These are phyloP conservation scores for Solanum hybrid DNA, from an alignment of 305 asterid genomes.

Conservation along the genomic window DNA sequence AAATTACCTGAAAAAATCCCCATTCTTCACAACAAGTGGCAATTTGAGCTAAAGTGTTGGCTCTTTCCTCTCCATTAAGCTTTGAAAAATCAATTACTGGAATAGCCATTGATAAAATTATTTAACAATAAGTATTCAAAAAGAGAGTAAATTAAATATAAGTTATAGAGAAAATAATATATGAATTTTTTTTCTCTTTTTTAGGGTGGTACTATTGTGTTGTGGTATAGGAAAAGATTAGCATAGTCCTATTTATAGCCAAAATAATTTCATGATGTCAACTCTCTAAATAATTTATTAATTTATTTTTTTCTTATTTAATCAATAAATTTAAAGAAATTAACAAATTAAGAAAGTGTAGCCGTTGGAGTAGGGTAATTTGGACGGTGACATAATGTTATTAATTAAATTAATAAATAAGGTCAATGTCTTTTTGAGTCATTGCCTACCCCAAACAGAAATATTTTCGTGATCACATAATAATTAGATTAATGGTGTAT, in stretches of 20 bases:
- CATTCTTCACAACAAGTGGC: slow-evolving; percentile 72
- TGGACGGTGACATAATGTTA: slow-evolving; percentile 43
- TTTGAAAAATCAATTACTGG: slow-evolving; percentile 83
- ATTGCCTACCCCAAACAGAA: slow-evolving; percentile 25
- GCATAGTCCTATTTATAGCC: slow-evolving; percentile 10
- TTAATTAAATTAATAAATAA: neutral
- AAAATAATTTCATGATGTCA: slow-evolving; percentile 4
- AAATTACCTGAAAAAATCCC: slow-evolving; percentile 78
- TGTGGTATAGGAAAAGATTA: neutral
- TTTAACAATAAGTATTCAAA: neutral
- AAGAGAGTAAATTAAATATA: neutral
- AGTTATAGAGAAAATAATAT: neutral
- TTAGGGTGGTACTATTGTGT: neutral
- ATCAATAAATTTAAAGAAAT: neutral
- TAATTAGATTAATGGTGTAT: neutral
- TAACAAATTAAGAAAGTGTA: slow-evolving; percentile 9
- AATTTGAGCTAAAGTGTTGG: slow-evolving; percentile 54
- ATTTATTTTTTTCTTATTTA: neutral
- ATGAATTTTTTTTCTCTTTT: too few species aligned
- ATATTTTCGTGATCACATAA: neutral
- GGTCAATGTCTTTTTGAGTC: slow-evolving; percentile 22
- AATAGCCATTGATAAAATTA: slow-evolving; percentile 48
- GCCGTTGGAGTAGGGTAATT: slow-evolving; percentile 28
- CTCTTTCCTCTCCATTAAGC: slow-evolving; percentile 65
- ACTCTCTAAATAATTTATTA: neutral